phyloP scores from a whole-genome alignment of 2,329 filamentous ascomycete species.

The Ophiocordyceps camponoti-rufipedis region DNA sequence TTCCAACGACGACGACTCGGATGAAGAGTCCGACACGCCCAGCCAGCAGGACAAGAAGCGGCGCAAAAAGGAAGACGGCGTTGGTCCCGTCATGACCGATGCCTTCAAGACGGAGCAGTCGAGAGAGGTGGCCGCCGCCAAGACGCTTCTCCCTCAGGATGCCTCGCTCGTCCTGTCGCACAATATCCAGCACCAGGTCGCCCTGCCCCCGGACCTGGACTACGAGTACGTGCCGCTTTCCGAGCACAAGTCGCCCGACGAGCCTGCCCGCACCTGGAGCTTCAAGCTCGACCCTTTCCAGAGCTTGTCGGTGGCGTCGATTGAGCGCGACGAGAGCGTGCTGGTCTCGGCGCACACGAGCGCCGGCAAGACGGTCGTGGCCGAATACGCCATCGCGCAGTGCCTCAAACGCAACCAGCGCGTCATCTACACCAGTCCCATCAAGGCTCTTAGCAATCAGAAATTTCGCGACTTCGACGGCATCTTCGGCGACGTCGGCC shows the following conservation, averaged over 20 bases:
- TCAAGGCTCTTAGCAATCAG: constrained; percentile 96
- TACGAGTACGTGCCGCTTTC: constrained; percentile 93
- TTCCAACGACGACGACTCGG: constrained; percentile 16
- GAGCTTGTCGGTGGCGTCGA: constrained; percentile 82
- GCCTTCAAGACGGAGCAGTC: constrained; percentile 90
- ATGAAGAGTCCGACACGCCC: constrained; percentile 22
- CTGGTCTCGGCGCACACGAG: constrained; percentile 93
- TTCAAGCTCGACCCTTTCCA: constrained; percentile 97
- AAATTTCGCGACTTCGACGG: constrained; percentile 94
- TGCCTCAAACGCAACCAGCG: constrained; percentile 94
- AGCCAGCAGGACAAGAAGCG: constrained; percentile 42
- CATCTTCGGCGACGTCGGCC: constrained; percentile 87
- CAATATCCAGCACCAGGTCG: constrained; percentile 97
- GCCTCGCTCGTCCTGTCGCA: constrained; percentile 72
- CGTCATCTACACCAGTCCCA: constrained; percentile 97
- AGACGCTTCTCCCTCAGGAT: constrained; percentile 47
- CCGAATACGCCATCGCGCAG: constrained; percentile 95
- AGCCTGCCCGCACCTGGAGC: constrained; percentile 66
- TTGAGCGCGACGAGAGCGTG: constrained; percentile 90
- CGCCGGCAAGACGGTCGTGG: constrained; percentile 95
- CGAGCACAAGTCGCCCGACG: constrained; percentile 74
- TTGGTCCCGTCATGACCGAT: constrained; percentile 68
- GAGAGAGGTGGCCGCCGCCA: constrained; percentile 67
- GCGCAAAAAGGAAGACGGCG: constrained; percentile 45
- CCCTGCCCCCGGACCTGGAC: constrained; percentile 80